Percentiles rank a stretch among this genome's conserved stretches.
Evolutionary conservation across 2,329 filamentous ascomycete species (phyloP).

Genomic region (Aspergillus ibericus): DNA sequence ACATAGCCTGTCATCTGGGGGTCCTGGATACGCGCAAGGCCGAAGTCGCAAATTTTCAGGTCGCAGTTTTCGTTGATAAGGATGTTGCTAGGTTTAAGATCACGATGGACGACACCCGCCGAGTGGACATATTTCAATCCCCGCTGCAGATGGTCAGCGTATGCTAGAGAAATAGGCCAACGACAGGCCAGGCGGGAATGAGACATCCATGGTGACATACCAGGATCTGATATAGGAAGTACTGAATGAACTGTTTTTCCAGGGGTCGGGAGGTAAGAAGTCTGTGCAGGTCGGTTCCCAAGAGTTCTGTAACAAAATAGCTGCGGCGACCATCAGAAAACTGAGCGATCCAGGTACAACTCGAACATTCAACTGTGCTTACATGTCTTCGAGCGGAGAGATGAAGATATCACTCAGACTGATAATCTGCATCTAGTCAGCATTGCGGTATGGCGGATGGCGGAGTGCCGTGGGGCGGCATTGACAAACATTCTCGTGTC

Average conservation of each 20-base stretch:
- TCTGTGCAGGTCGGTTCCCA: slow-evolving; percentile 94
- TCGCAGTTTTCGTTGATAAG: slow-evolving; percentile 99
- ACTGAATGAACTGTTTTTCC: slow-evolving; percentile 99
- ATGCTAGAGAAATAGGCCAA: not conserved
- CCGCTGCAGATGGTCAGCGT: slow-evolving; percentile 59
- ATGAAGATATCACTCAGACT: slow-evolving; percentile 99
- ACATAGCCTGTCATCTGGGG: slow-evolving; percentile 99
- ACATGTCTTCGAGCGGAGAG: slow-evolving; percentile 98
- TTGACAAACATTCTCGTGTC: slow-evolving; percentile 83
- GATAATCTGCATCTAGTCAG: slow-evolving; percentile 67
- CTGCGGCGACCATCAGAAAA: slow-evolving; percentile 47
- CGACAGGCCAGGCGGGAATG: not conserved
- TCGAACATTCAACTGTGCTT: slow-evolving; percentile 38
- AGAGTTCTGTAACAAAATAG: slow-evolving; percentile 96
- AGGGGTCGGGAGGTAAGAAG: slow-evolving; percentile 91
- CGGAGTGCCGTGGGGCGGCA: not conserved
- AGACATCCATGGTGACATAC: slow-evolving; percentile 63
- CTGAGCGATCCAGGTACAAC: not conserved
- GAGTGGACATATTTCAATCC: slow-evolving; percentile 99
- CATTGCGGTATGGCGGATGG: not conserved
- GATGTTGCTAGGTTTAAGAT: slow-evolving; percentile 98
- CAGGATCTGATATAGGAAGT: slow-evolving; percentile 98
- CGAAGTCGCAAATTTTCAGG: slow-evolving; percentile 99
- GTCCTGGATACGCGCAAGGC: slow-evolving; percentile 94
- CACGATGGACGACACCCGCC: slow-evolving; percentile 93